Evolutionary conservation across 2,329 filamentous ascomycete species (phyloP).

Genomic region (Monilinia aucupariae): DNA sequence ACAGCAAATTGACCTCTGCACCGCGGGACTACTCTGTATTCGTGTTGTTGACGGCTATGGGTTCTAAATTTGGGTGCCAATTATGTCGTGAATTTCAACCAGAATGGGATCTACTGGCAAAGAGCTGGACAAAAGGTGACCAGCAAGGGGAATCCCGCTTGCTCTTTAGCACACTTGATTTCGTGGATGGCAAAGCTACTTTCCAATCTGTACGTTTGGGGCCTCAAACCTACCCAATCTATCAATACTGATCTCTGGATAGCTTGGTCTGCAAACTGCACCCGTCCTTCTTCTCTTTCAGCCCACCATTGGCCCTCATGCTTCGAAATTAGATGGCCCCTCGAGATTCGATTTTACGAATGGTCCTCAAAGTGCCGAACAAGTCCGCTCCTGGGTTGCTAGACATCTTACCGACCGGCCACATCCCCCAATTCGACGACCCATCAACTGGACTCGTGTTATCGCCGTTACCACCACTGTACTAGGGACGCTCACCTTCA

Average conservation of each 20-base stretch:
- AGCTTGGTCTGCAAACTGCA: slow-evolving; percentile 92
- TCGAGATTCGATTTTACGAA: slow-evolving; percentile 77
- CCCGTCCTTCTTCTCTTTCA: slow-evolving; percentile 84
- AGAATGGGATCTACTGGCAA: slow-evolving; percentile 83
- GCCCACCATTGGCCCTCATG: slow-evolving; percentile 76
- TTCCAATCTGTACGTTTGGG: slow-evolving; percentile 69
- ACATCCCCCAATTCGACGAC: slow-evolving; percentile 72
- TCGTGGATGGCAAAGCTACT: slow-evolving; percentile 71
- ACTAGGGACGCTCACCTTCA: slow-evolving; percentile 62
- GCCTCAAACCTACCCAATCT: slow-evolving; percentile 1
- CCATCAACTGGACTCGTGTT: slow-evolving; percentile 80
- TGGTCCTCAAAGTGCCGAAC: slow-evolving; percentile 69
- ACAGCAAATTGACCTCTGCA: slow-evolving; percentile 66
- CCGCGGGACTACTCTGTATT: slow-evolving; percentile 81
- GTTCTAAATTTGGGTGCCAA: slow-evolving; percentile 74
- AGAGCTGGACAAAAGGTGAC: slow-evolving; percentile 83
- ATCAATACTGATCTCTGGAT: slow-evolving; percentile 18
- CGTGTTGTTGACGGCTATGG: slow-evolving; percentile 81
- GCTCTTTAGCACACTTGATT: slow-evolving; percentile 82
- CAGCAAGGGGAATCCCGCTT: slow-evolving; percentile 66
- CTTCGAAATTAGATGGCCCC: slow-evolving; percentile 62
- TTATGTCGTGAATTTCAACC: slow-evolving; percentile 88
- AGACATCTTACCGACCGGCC: slow-evolving; percentile 73
- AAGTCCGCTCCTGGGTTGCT: slow-evolving; percentile 71
- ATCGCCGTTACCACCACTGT: slow-evolving; percentile 61